Evolutionary conservation across 2,329 filamentous ascomycete species (phyloP).

Genomic region (Mycocentrospora acerina): DNA sequence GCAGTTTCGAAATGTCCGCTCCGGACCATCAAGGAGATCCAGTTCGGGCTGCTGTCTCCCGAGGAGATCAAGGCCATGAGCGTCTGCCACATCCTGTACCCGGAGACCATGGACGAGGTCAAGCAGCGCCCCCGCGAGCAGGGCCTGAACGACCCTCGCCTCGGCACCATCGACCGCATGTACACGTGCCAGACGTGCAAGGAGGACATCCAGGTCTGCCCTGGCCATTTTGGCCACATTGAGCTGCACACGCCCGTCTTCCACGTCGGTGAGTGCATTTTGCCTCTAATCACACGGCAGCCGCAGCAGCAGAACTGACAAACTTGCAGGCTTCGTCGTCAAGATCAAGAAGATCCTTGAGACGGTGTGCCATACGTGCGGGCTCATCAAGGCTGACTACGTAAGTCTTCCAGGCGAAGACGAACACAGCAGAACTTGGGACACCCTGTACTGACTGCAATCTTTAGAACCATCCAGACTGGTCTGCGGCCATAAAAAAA

Average conservation of each 20-base stretch:
- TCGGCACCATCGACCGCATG: constrained; percentile 93
- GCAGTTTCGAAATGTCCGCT: constrained; percentile 68
- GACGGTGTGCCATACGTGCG: constrained; percentile 98
- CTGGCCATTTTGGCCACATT: constrained; percentile 98
- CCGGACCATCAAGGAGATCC: constrained; percentile 97
- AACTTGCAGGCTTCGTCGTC: constrained; percentile 82
- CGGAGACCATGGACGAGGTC: constrained; percentile 99
- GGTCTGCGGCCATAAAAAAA: constrained; percentile 75
- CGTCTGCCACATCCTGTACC: constrained; percentile 92
- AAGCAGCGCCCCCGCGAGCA: constrained; percentile 86
- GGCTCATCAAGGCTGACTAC: constrained; percentile 95
- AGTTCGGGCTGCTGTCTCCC: constrained; percentile 95
- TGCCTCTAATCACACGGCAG: constrained; percentile 20
- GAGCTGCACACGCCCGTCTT: constrained; percentile 96
- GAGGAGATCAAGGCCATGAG: constrained; percentile 99
- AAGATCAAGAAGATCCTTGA: constrained; percentile 99
- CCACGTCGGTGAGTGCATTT: constrained; percentile 65
- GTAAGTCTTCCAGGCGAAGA: constrained; percentile 75
- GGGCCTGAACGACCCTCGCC: constrained; percentile 91
- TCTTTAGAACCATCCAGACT: constrained; percentile 70
- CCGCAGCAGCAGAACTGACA: constrained; percentile 9
- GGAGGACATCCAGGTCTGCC: constrained; percentile 93
- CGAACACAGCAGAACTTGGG: constrained; percentile 50
- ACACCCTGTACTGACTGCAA: constrained; percentile 59
- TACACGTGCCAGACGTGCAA: constrained; percentile 96